Evolutionary conservation across 352 stramenopile genomes (phyloP).

Genomic region (Globisporangium barbulae): DNA sequence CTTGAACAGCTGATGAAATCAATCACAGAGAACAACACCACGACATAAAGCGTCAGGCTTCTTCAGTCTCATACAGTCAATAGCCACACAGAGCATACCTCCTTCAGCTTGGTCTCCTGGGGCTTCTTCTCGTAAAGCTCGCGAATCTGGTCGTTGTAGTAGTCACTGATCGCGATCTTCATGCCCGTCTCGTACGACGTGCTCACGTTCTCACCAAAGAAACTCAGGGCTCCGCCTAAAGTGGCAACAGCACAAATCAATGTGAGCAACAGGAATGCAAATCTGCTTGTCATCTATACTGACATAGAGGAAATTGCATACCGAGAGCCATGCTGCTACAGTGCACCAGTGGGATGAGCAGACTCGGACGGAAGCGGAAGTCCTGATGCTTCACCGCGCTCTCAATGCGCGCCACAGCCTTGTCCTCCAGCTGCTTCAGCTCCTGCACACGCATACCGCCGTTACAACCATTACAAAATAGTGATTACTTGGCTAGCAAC

Average conservation of each 20-base stretch:
- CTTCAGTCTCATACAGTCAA: not conserved
- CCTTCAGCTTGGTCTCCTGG: constrained; percentile 60
- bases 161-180: constrained; percentile 78
- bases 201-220: constrained; percentile 58
- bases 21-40: not conserved
- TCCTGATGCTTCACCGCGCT: constrained; percentile 31
- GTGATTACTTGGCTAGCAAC: too few species aligned
- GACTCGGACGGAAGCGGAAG: constrained; percentile 72
- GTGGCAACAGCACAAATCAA: not conserved
- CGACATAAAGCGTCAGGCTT: not conserved
- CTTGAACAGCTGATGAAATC: constrained; percentile 58
- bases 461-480: not conserved
- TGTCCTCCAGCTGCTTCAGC: constrained; percentile 46
- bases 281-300: not conserved
- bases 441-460: constrained; percentile 22
- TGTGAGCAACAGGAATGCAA: not conserved
- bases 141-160: constrained; percentile 89
- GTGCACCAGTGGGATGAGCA: constrained; percentile 47
- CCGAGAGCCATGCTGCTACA: constrained; percentile 50
- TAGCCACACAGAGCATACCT: constrained; percentile 25
- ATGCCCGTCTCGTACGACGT: constrained; percentile 67
- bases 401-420: constrained; percentile 47
- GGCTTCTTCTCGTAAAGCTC: constrained; percentile 74
- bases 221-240: constrained; percentile 38
- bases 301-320: constrained; percentile 7